A percentile compares a stretch with the other conserved stretches of the same genome.
phyloP scores from a whole-genome alignment of 441 rosid genomes.

The Eutrema salsugineum region DNA sequence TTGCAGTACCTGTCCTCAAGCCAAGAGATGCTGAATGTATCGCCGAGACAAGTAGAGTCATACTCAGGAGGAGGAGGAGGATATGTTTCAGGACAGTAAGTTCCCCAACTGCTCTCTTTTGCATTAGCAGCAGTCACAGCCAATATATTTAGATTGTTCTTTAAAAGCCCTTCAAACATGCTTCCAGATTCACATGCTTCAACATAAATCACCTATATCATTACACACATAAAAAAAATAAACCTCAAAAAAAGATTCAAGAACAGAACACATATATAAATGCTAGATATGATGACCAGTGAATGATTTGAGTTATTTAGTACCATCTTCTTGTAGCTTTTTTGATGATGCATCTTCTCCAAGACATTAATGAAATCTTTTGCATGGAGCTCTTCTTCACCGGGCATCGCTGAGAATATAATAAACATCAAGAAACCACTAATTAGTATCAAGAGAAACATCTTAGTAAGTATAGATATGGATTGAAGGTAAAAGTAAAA shows the following conservation, averaged over 20 bases:
- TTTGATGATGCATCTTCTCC: constrained; percentile 42
- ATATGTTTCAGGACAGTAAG: constrained; percentile 39
- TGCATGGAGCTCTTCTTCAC: constrained; percentile 25
- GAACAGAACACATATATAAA: not conserved
- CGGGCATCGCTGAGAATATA: constrained; percentile 43
- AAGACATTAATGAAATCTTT: constrained; percentile 45
- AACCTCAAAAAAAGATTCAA: not conserved
- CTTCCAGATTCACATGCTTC: constrained; percentile 83
- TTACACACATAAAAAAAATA: not conserved
- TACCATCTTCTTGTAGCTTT: constrained; percentile 54
- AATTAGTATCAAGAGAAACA: not conserved
- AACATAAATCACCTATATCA: constrained; percentile 58
- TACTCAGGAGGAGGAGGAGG: constrained; percentile 37
- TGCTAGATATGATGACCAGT: not conserved
- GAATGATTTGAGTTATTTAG: not conserved
- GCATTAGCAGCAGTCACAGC: constrained; percentile 59
- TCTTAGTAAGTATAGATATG: not conserved
- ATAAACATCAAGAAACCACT: not conserved
- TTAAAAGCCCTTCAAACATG: constrained; percentile 61
- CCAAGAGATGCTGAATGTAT: constrained; percentile 68
- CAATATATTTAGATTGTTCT: constrained; percentile 39
- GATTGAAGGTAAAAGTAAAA: not conserved
- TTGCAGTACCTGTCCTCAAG: constrained; percentile 62
- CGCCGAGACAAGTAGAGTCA: constrained; percentile 50
- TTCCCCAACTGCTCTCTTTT: constrained; percentile 47